Percentiles rank a stretch among this genome's conserved stretches.
Conservation (phyloP, 2,329 filamentous ascomycete genomes). For the Lecanicillium sp. region DNA sequence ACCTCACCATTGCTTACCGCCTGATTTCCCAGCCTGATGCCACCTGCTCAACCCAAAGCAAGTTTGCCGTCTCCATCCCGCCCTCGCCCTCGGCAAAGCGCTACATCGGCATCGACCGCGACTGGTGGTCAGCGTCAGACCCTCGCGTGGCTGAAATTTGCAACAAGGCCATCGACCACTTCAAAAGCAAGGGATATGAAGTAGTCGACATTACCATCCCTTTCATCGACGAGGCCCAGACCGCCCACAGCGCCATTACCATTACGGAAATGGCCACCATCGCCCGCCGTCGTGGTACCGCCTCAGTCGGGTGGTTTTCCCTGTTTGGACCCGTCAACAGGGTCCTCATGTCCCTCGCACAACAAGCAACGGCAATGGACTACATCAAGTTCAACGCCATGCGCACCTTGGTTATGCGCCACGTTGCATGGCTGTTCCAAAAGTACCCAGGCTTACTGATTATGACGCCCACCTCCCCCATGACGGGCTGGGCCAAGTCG, state of each 20-base stretch:
- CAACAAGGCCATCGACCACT: slow-evolving; percentile 51
- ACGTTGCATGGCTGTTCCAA: slow-evolving; percentile 63
- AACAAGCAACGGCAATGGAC: slow-evolving; percentile 58
- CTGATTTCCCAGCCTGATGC: slow-evolving; percentile 68
- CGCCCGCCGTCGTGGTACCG: slow-evolving; percentile 31
- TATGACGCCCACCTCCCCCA: slow-evolving; percentile 68
- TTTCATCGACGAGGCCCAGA: slow-evolving; percentile 59
- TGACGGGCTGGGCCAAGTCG: slow-evolving; percentile 62
- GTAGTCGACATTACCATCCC: slow-evolving; percentile 57
- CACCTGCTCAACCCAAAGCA: slow-evolving; percentile 46
- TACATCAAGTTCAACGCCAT: slow-evolving; percentile 66
- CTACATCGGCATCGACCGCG: slow-evolving; percentile 63
- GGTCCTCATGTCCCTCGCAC: slow-evolving; percentile 57
- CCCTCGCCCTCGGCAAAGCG: slow-evolving; percentile 38
- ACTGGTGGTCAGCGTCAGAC: slow-evolving; percentile 42
- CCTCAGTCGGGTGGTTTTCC: slow-evolving; percentile 40
- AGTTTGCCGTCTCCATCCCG: slow-evolving; percentile 52
- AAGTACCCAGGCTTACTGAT: slow-evolving; percentile 68
- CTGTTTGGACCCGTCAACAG: slow-evolving; percentile 59
- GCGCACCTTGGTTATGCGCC: slow-evolving; percentile 68
- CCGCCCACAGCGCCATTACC: slow-evolving; percentile 71
- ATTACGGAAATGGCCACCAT: slow-evolving; percentile 57
- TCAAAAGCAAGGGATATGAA: slow-evolving; percentile 39
- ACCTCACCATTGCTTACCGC: slow-evolving; percentile 76
- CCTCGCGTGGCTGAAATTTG: slow-evolving; percentile 54